Evolutionary conservation across 352 stramenopile species (phyloP).

Genomic region (Pythium brassicae): DNA sequence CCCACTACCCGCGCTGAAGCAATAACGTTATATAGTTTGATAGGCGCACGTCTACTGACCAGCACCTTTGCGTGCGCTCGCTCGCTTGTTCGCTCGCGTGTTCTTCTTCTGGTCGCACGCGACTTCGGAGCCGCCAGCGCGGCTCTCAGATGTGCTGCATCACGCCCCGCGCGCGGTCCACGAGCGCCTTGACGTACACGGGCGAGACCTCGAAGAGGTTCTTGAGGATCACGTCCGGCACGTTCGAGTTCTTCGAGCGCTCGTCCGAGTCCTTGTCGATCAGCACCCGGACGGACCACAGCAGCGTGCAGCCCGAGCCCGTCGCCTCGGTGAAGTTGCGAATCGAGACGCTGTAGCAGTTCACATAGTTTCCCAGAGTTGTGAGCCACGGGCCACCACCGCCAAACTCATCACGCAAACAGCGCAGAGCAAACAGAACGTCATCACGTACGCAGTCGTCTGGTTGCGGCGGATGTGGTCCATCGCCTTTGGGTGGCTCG

Average conservation of each 20-base stretch:
- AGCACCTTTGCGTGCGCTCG: slow-evolving; percentile 9
- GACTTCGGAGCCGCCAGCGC: neutral
- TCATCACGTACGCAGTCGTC: slow-evolving; percentile 60
- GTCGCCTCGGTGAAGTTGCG: slow-evolving; percentile 78
- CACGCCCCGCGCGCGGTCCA: slow-evolving; percentile 60
- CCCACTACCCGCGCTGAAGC: slow-evolving; percentile 13
- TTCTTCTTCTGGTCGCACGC: no score
- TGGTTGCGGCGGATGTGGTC: slow-evolving; percentile 76
- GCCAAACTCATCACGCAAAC: neutral
- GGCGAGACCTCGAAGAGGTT: slow-evolving; percentile 86
- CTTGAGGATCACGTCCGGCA: slow-evolving; percentile 84
- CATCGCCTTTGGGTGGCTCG: slow-evolving; percentile 53
- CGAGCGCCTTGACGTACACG: slow-evolving; percentile 80
- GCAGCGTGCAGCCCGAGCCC: slow-evolving; percentile 55
- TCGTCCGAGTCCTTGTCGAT: slow-evolving; percentile 76
- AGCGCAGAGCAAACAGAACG: neutral
- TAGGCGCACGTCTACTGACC: slow-evolving; percentile 11
- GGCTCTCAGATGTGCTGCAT: slow-evolving; percentile 36
- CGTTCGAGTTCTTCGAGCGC: slow-evolving; percentile 71
- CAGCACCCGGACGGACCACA: slow-evolving; percentile 83
- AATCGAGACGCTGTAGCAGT: slow-evolving; percentile 50
- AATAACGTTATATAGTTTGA: slow-evolving; percentile 36
- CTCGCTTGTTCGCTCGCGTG: slow-evolving; percentile 9
- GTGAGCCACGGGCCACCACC: no score
- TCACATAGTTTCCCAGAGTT: neutral